Conservation (phyloP, 148 eudicot species). For the Nyssa sinensis region DNA sequence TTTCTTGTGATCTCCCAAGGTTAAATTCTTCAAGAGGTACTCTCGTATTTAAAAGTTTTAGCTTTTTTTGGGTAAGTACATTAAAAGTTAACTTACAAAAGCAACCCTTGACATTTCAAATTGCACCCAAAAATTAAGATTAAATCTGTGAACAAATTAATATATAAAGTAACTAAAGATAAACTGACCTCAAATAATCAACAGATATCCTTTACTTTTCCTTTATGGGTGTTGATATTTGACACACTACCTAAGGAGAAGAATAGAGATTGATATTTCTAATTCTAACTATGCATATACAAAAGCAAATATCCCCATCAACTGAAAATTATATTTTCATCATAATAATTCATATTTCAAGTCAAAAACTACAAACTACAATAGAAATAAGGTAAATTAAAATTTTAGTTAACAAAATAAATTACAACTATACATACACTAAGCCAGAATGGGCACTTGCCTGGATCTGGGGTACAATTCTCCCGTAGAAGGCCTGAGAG, state of each 20-base stretch:
- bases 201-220: not conserved
- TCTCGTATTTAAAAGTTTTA: too few relatives aligned
- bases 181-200: not conserved
- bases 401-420: not conserved
- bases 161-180: not conserved
- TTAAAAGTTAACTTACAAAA: not conserved
- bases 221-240: not conserved
- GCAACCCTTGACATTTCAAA: not conserved
- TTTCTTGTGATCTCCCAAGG: too few relatives aligned
- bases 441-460: slow-evolving; percentile 19
- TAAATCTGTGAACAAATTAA: not conserved
- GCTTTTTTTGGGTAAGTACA: not conserved
- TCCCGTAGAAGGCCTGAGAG: slow-evolving; percentile 40
- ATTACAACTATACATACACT: not conserved
- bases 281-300: not conserved
- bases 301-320: not conserved
- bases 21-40: too few relatives aligned
- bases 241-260: not conserved
- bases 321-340: not conserved
- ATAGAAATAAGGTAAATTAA: not conserved
- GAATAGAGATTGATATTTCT: not conserved
- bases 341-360: not conserved
- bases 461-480: slow-evolving; percentile 58
- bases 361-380: not conserved
- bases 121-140: not conserved